Percentiles rank a stretch among this genome's conserved stretches.
phyloP scores from a whole-genome alignment of 73 alveolate genomes.

The Uronychia binucleata region DNA sequence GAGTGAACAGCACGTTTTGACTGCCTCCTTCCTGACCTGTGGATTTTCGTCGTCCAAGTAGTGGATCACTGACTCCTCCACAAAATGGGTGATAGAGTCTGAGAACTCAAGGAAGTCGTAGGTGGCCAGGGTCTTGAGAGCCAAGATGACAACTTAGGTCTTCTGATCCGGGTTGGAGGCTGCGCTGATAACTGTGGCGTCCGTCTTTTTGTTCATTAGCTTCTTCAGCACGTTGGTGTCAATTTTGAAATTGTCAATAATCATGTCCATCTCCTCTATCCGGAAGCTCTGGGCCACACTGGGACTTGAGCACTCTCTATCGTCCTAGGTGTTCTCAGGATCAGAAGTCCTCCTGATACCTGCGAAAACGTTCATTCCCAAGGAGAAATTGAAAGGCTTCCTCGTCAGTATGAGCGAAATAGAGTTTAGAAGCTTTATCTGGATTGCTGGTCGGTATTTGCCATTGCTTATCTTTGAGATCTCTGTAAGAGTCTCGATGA shows the following conservation, averaged over 20 bases:
- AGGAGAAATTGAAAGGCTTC: conserved; percentile 30
- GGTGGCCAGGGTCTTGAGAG: conserved; percentile 52
- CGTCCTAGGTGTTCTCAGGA: conserved; percentile 2
- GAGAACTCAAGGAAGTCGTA: conserved; percentile 62
- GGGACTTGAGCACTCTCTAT: background rate
- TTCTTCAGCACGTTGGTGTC: conserved; percentile 6
- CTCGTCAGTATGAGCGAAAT: conserved; percentile 41
- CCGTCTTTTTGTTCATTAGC: conserved; percentile 5
- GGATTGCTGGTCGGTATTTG: conserved; percentile 27
- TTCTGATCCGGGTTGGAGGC: conserved; percentile 5
- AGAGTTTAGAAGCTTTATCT: conserved; percentile 49
- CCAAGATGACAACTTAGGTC: conserved; percentile 49
- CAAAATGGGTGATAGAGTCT: conserved; percentile 60
- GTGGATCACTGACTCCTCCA: conserved; percentile 53
- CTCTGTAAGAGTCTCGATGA: conserved; percentile 51
- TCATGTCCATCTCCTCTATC: background rate
- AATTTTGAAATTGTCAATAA: background rate
- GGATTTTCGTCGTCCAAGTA: conserved; percentile 64
- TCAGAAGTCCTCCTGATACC: conserved; percentile 7
- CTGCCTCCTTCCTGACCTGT: conserved; percentile 57
- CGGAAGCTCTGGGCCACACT: background rate
- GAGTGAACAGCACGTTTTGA: conserved; percentile 58
- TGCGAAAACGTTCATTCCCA: conserved; percentile 21
- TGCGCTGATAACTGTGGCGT: background rate
- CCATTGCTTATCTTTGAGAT: conserved; percentile 39